Base-by-base conservation (phyloP, 345 rosid species). In the Cardamine chenopodiifolia region DNA sequence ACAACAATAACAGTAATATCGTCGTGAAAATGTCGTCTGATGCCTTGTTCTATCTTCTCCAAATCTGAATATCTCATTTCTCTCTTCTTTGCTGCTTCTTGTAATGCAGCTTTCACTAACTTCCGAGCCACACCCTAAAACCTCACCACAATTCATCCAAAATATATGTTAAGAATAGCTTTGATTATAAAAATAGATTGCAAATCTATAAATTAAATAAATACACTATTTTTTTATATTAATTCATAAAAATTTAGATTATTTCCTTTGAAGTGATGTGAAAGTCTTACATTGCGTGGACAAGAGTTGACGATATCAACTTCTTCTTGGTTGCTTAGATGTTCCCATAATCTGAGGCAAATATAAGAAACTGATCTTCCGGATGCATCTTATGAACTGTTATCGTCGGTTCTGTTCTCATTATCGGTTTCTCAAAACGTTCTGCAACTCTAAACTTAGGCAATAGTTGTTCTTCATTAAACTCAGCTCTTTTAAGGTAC, bases 281-380 rank as follows among this genome's bases (percentile, higher is more conserved):
- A 45, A 40, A 23, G 74, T 39, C 89, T 63, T 90, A 95, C 99
- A 70, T 86, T 92, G 72, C 86, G 96, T 26, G 92, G 89, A 79
- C 80, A 79, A 55, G 72, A 84, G 79, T 83, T 77, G 80, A 95
- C 99, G n/a, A 92, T 86, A 85, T 96, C 87, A 58, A 89, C 97
- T 2, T 97, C 97, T 79, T 95, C 97, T 74, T 92, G 98, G 74
- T 92, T 95, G 78, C 86, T 89, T 28, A 95, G 83, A 82, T 95
- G 97, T 78, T 95, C 99, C 99, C 99, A 95, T 49, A 92, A 84
- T 92, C 98, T 3, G 99, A 90, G 6, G 98, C 98, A 81, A 92
- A 90, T 81, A 92, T 96, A 63, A 96, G 91, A 83, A 96, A 95
- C 71, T 84, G 92, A 81, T 95, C 96, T 76, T 89, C 89, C 2